Base-by-base conservation (phyloP, 2,329 filamentous ascomycete genomes). In the Beauveria asiatica region DNA sequence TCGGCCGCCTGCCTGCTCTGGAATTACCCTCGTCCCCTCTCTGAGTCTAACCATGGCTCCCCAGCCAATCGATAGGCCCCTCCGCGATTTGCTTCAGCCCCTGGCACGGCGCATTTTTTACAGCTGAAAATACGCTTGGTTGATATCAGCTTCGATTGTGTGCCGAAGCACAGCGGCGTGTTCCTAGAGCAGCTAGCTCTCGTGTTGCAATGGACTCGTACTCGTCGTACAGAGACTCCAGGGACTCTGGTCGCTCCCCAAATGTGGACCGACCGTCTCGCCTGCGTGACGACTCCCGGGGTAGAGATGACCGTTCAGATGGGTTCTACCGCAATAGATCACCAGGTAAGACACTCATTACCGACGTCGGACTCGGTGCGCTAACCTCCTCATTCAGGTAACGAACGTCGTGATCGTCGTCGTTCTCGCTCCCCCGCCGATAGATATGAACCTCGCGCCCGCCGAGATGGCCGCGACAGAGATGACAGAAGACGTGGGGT, bases 401-500 rank as follows among this genome's bases (percentile, higher is more conserved):
- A 77, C 63, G 84, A 87, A 19, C 80, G 84, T 56, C 78, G 83
- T 54, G 87, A 85, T 45, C 78, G 80, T 57, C 79, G 87, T 64
- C 76, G 80, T 21, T 91, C 88, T 37, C 85, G 89, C 59, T 93
- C 89, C 1, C 78, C 82, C 16, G 84, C 92, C 62, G 89, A 93
- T 68, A 82, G 89, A 60, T 93, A 93, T 69, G 88, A 92, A 68
- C 89, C 89, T 23, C 81, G 86, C 58, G 70, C 73, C 54, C 84
- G 88, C 52, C 82, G 89, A 66, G 88, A 92, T 64, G 88, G 91
- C 55, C 75, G 82, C 62, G 78, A 80, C 46, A 70, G 85, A 57
- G 85, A 90, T 61, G 85, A 87, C 66, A 76, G 79, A 59, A 84
- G 87, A 61, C 82, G 83, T 49, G 72, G 90, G 66, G 67, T 81